Base-by-base conservation (phyloP, 106 monocot genomes). In the Dendrobium catenatum region DNA sequence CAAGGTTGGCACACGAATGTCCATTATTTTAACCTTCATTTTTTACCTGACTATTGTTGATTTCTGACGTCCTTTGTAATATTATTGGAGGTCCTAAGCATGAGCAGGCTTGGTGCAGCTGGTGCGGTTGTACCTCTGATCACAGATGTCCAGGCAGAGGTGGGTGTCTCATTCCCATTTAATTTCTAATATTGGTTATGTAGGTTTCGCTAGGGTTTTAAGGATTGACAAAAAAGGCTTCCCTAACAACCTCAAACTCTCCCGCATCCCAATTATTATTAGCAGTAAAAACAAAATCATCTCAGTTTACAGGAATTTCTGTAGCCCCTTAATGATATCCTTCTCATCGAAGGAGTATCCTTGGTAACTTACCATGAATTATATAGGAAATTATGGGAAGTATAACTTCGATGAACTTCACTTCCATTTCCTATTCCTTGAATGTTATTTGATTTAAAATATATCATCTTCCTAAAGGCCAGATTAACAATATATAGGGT, bases 31-130 rank as follows among this genome's bases (percentile, higher is more conserved):
- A 22, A 58, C 37, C 70, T 70, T 66, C 1, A 66, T 66, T 66
- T 26, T 66, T 66, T 66, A 29, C 37, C 20, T 49, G 20, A 49
- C 13, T 41, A 61, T 44, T 78, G 9, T 33, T 48, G 43, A 48
- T 19, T 72, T 7, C 13, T 85, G 42, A 78, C 27, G 46, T 70
- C 59, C 49, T 73, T 78, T 46, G n/a, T 47, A 9, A 75, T 47
- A 46, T 75, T 77, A 47, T 44, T 85, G 64, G 78, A 93, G 97
- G 90, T 97, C 56, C 83, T 94, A 41, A 94, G 94, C 84, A 97
- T 90, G 90, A 94, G 94, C 80, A 83, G 97, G 86, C 66, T 92
- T 33, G 92, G 92, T 59, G 90, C 92, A 77, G 85, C 90, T 79
- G 88, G 86, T 77, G 90, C 93, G 46, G 89, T 86, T 33, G 81